Conservation (phyloP, 2,329 filamentous ascomycete genomes). For the Beauveria rudraprayagi region DNA sequence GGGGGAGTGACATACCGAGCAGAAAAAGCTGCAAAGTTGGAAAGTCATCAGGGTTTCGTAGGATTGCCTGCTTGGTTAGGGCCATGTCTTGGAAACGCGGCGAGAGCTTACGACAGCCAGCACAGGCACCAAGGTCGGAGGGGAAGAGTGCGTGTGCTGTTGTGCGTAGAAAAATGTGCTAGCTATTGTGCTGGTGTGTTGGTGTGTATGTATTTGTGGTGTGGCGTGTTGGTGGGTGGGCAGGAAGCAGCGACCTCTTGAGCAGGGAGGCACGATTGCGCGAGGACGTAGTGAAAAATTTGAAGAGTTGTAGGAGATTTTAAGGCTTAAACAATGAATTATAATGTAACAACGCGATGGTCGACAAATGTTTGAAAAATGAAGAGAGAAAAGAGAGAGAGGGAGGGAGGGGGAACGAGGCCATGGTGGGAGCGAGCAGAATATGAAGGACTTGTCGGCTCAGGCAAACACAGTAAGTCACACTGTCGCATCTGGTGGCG, state of each 20-base stretch:
- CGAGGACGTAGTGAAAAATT: not conserved
- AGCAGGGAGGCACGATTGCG: not conserved
- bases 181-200: not conserved
- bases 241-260: not conserved
- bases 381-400: slow-evolving; percentile 10
- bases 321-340: not conserved
- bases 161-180: slow-evolving; percentile 13
- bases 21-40: slow-evolving; percentile 76
- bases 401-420: slow-evolving; percentile 13
- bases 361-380: not conserved
- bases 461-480: slow-evolving; percentile 7
- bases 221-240: not conserved
- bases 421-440: slow-evolving; percentile 10
- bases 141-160: slow-evolving; percentile 16
- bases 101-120: slow-evolving; percentile 36
- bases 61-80: slow-evolving; percentile 41
- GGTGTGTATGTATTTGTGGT: not conserved
- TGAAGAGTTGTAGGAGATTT: not conserved
- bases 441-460: slow-evolving; percentile 8
- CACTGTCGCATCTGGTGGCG: slow-evolving; percentile 12
- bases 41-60: slow-evolving; percentile 64
- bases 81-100: slow-evolving; percentile 39
- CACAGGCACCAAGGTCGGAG: slow-evolving; percentile 25
- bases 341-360: not conserved
- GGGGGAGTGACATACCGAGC: slow-evolving; percentile 52